A percentile compares a stretch with the other conserved stretches of the same genome.
Conservation (phyloP, 495 filamentous ascomycete species). For the Oleoguttula mirabilis region DNA sequence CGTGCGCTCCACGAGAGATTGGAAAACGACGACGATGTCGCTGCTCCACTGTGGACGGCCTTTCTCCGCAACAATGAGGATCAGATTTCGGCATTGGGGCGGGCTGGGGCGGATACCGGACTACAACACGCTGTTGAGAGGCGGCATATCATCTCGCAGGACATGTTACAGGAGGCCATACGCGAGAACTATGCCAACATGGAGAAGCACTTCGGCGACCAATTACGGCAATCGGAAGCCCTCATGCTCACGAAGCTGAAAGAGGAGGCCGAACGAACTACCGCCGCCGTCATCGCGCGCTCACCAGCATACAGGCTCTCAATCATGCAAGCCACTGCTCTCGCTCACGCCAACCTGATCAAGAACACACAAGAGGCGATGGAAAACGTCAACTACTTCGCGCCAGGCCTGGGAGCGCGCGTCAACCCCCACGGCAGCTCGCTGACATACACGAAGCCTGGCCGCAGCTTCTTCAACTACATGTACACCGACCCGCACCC, state of each 20-base stretch:
- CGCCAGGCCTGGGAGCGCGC: slow-evolving; percentile 22
- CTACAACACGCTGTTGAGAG: too few species aligned
- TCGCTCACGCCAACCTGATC: slow-evolving; percentile 20
- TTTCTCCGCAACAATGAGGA: too few species aligned
- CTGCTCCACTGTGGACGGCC: too few species aligned
- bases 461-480: background rate
- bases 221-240: background rate
- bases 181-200: too few species aligned
- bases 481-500: slow-evolving; percentile 7
- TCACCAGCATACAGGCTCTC: background rate
- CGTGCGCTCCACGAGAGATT: too few species aligned
- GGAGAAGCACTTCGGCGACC: background rate
- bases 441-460: slow-evolving; percentile 10
- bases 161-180: too few species aligned
- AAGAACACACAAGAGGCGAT: slow-evolving; percentile 18
- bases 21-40: too few species aligned
- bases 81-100: too few species aligned
- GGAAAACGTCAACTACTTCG: slow-evolving; percentile 28
- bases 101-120: too few species aligned
- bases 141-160: too few species aligned
- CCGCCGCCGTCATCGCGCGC: background rate
- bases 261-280: background rate
- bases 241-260: background rate
- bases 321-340: slow-evolving; percentile 4
- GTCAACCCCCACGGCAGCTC: slow-evolving; percentile 26